Conservation (phyloP, 345 rosid species). For the Arabidopsis arenosa region DNA sequence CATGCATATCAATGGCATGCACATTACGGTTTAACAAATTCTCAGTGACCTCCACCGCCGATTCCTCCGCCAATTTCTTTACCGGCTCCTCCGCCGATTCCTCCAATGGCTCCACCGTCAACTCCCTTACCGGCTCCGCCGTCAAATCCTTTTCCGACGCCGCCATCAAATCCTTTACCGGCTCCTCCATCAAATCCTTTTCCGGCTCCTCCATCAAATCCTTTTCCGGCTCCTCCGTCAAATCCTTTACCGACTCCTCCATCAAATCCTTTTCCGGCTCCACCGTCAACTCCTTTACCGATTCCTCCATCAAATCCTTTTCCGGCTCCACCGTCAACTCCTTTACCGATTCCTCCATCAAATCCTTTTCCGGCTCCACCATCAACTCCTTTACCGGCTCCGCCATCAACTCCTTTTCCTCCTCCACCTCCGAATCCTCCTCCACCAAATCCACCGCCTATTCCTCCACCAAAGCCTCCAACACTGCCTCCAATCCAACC, state of each 20-base stretch:
- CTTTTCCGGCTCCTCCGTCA: no score
- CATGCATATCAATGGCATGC: slow-evolving; percentile 25
- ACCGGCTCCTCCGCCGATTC: neutral
- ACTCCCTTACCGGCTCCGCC: neutral
- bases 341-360: neutral
- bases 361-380: neutral
- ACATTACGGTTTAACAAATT: slow-evolving; percentile 2
- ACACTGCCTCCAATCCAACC: slow-evolving; percentile 44
- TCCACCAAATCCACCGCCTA: slow-evolving; percentile 40
- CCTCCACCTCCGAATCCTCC: neutral
- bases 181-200: no score
- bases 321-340: neutral
- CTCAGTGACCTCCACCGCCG: slow-evolving; percentile 36
- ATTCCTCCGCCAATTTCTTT: neutral
- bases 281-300: neutral
- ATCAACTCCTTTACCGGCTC: neutral
- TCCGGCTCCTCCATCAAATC: no score
- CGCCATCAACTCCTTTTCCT: neutral
- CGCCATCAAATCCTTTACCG: neutral
- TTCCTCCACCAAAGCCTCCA: slow-evolving; percentile 42
- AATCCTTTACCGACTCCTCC: no score
- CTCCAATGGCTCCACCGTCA: neutral
- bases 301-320: neutral
- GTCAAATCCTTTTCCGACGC: neutral
- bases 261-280: neutral